These are phyloP conservation scores for Aristolochia californica DNA, from an alignment of 164 flowering plant genomes.

Conservation along the genomic window DNA sequence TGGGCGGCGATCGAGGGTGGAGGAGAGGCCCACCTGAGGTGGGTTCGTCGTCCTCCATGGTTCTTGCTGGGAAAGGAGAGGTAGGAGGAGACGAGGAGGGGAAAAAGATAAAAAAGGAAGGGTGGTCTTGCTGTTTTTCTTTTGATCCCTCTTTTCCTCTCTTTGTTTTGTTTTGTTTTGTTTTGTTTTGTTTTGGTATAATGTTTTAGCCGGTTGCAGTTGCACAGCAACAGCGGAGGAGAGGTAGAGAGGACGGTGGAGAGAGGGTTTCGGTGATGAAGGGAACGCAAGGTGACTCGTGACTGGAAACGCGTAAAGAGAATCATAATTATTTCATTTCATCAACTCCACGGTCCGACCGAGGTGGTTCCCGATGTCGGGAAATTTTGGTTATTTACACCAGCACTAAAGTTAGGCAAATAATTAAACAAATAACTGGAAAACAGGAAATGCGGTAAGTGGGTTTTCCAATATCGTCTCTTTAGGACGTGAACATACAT, in stretches of 20 bases:
- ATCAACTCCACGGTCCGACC: too few relatives aligned
- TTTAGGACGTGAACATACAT: too few relatives aligned
- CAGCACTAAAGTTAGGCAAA: too few relatives aligned
- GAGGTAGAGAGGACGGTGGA: background rate
- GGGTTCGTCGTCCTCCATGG: slow-evolving; percentile 1
- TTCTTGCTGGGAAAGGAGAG: background rate
- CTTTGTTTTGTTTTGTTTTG: background rate
- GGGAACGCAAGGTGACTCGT: background rate
- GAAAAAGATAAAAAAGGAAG: too few relatives aligned
- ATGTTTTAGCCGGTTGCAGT: background rate
- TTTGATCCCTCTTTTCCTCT: background rate
- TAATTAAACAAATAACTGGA: too few relatives aligned
- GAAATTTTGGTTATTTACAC: too few relatives aligned
- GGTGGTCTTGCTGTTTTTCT: too few relatives aligned
- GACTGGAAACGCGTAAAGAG: background rate
- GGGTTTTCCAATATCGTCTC: too few relatives aligned
- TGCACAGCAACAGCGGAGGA: background rate
- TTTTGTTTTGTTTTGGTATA: too few relatives aligned
- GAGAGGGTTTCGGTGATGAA: background rate
- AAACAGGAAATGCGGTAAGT: too few relatives aligned
- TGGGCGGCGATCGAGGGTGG: background rate
- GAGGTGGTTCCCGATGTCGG: too few relatives aligned
- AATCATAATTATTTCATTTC: background rate
- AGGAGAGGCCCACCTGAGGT: background rate
- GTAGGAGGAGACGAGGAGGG: background rate